Conservation (phyloP, 495 filamentous ascomycete species). For the Ramalina intermedia region DNA sequence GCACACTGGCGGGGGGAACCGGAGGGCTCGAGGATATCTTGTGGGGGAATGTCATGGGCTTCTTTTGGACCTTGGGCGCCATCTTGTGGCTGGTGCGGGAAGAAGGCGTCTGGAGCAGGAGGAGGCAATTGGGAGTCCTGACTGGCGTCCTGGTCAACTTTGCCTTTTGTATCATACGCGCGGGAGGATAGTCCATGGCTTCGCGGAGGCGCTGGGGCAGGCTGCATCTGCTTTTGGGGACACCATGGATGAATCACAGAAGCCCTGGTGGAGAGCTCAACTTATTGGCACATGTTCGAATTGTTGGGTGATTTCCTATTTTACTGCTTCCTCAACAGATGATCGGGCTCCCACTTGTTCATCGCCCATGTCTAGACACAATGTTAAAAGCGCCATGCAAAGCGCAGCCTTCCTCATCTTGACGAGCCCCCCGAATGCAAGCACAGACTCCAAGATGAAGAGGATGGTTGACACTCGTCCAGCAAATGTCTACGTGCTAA, state of each 20-base stretch:
- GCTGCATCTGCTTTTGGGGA: neutral
- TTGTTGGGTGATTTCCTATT: neutral
- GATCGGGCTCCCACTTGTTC: neutral
- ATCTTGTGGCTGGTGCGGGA: constrained; percentile 74
- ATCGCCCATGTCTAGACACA: constrained; percentile 6
- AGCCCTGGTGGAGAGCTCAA: too few species aligned
- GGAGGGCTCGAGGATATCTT: constrained; percentile 69
- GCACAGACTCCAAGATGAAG: neutral
- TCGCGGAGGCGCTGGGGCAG: neutral
- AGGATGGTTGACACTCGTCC: neutral
- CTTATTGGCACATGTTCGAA: too few species aligned
- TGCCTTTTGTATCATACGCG: constrained; percentile 51
- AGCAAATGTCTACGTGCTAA: neutral
- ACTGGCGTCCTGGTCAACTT: constrained; percentile 65
- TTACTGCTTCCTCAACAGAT: too few species aligned
- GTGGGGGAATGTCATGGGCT: constrained; percentile 76
- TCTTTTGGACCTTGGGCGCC: constrained; percentile 84
- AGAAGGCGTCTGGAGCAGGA: constrained; percentile 72
- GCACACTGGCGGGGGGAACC: constrained; percentile 28
- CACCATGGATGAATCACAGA: neutral
- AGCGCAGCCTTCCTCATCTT: neutral
- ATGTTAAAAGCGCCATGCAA: neutral
- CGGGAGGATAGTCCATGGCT: constrained; percentile 10
- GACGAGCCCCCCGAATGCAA: neutral
- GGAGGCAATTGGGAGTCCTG: constrained; percentile 71